These are phyloP conservation scores for Aspergillus costaricaensis DNA, from an alignment of 2,329 filamentous ascomycete genomes.

Conservation along the genomic window DNA sequence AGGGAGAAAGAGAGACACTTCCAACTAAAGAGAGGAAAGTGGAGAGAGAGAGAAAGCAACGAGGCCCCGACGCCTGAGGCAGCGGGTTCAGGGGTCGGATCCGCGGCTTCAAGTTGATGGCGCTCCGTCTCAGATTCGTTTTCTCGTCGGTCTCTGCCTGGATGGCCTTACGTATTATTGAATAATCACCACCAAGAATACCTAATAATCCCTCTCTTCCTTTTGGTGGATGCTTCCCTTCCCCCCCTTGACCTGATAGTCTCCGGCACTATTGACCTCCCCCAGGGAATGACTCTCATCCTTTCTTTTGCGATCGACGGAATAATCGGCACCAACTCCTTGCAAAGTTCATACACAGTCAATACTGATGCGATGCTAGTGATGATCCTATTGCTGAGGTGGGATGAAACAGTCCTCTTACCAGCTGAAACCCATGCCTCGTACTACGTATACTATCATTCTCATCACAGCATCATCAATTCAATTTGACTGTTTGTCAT, in stretches of 20 bases:
- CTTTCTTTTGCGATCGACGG: slow-evolving; percentile 2
- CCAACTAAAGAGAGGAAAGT: slow-evolving; percentile 6
- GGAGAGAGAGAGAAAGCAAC: background rate
- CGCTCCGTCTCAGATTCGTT: background rate
- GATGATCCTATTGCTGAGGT: background rate
- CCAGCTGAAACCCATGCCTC: background rate
- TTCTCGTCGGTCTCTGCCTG: background rate
- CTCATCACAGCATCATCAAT: background rate
- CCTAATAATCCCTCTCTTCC: background rate
- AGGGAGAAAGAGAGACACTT: background rate
- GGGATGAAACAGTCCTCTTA: background rate
- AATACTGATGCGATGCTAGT: too few relatives aligned
- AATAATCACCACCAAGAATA: background rate
- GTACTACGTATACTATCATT: too few relatives aligned
- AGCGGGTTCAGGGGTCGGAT: slow-evolving; percentile 23
- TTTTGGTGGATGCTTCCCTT: background rate
- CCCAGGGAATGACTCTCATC: background rate
- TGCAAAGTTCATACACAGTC: background rate
- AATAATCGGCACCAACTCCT: slow-evolving; percentile 1
- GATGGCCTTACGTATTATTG: background rate
- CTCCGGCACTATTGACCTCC: slow-evolving; percentile 6
- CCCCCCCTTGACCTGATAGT: slow-evolving; percentile 1
- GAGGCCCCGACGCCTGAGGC: slow-evolving; percentile 16
- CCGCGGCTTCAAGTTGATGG: slow-evolving; percentile 19
- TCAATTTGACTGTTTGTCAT: background rate